Percentiles rank a stretch among this genome's conserved stretches.
Evolutionary conservation across 768 basidiomycete species (phyloP).

Genomic region (Boletus sp.): DNA sequence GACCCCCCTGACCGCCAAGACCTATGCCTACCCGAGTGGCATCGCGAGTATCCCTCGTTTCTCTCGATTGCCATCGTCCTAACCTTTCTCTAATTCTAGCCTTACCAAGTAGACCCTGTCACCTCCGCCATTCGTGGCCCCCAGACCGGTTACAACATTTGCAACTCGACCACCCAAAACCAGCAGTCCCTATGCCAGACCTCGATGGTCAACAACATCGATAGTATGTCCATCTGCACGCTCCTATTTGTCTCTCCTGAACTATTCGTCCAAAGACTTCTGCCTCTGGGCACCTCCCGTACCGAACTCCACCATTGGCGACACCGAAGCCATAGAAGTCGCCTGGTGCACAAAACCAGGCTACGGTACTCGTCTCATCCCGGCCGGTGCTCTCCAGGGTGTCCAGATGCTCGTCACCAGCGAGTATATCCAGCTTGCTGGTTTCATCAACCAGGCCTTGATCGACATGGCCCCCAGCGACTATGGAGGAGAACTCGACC

Average conservation of each 20-base stretch:
- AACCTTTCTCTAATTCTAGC: slow-evolving; percentile 31
- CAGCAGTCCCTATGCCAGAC: slow-evolving; percentile 70
- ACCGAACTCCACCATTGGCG: slow-evolving; percentile 53
- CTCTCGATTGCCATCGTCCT: background rate
- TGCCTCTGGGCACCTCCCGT: slow-evolving; percentile 62
- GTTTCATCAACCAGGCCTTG: slow-evolving; percentile 61
- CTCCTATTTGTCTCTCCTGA: slow-evolving; percentile 15
- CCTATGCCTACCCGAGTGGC: slow-evolving; percentile 41
- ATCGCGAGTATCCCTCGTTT: slow-evolving; percentile 34
- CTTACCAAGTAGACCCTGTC: slow-evolving; percentile 49
- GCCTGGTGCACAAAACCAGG: slow-evolving; percentile 70
- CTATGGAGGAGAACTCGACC: slow-evolving; percentile 75
- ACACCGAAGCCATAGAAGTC: slow-evolving; percentile 66
- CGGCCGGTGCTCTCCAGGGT: slow-evolving; percentile 57
- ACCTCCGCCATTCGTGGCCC: slow-evolving; percentile 48
- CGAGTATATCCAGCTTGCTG: slow-evolving; percentile 58
- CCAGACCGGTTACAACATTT: slow-evolving; percentile 64
- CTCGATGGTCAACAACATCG: slow-evolving; percentile 54
- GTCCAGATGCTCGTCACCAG: slow-evolving; percentile 62
- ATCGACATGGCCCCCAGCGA: slow-evolving; percentile 55
- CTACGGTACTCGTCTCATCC: slow-evolving; percentile 71
- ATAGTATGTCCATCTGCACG: slow-evolving; percentile 25
- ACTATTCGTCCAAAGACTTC: slow-evolving; percentile 51
- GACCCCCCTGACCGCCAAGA: slow-evolving; percentile 46
- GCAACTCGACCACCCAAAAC: slow-evolving; percentile 66